phyloP scores from a whole-genome alignment of 2,329 filamentous ascomycete genomes.

The Cladophialophora bantiana region DNA sequence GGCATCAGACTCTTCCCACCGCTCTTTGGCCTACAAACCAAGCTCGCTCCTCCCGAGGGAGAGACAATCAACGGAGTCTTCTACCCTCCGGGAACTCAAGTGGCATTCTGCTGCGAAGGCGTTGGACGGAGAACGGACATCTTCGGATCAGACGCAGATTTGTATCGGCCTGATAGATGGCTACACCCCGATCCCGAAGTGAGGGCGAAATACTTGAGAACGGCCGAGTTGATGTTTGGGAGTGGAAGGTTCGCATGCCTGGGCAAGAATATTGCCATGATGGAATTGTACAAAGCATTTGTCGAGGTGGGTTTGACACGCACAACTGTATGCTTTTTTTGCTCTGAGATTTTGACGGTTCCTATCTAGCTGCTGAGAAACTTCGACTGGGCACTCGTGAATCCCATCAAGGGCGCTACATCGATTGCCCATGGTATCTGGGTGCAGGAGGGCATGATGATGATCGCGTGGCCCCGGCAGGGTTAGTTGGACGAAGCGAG shows the following conservation, averaged over 20 bases:
- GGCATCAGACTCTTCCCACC: slow-evolving; percentile 57
- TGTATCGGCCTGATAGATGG: slow-evolving; percentile 40
- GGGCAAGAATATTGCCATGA: slow-evolving; percentile 28
- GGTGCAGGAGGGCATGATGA: slow-evolving; percentile 8
- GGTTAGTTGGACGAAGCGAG: background rate
- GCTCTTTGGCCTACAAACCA: slow-evolving; percentile 46
- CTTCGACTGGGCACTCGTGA: slow-evolving; percentile 22
- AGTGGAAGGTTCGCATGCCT: slow-evolving; percentile 23
- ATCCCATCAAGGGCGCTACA: slow-evolving; percentile 15
- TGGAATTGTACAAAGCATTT: slow-evolving; percentile 27
- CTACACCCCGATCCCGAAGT: slow-evolving; percentile 29
- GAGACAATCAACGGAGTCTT: slow-evolving; percentile 48
- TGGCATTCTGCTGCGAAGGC: slow-evolving; percentile 60
- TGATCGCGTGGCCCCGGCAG: background rate
- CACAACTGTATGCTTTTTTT: background rate
- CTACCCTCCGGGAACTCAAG: slow-evolving; percentile 56
- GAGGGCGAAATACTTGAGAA: background rate
- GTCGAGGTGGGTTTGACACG: slow-evolving; percentile 20
- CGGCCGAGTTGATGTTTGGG: slow-evolving; percentile 27
- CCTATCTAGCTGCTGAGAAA: slow-evolving; percentile 18
- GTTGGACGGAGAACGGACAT: slow-evolving; percentile 73
- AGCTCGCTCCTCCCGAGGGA: slow-evolving; percentile 38
- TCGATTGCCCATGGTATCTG: slow-evolving; percentile 5
- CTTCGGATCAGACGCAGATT: slow-evolving; percentile 55
- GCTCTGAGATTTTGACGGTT: background rate